Conservation (phyloP, 148 eudicot species). For the Hydrangea macrophylla region DNA sequence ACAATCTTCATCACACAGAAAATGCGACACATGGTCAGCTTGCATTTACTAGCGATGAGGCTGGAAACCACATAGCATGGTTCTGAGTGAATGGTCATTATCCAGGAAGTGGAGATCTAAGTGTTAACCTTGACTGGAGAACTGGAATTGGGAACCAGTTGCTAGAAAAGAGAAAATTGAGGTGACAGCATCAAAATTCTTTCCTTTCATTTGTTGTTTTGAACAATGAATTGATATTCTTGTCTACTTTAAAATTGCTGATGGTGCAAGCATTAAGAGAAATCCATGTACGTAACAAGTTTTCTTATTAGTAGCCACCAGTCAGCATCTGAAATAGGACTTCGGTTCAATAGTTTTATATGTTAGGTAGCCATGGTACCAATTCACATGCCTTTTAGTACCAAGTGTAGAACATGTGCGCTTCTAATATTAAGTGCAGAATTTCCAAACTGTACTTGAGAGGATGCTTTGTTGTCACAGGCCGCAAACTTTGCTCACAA, state of each 20-base stretch:
- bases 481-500: no score
- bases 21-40: conserved; percentile 81
- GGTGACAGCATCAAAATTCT: conserved; percentile 28
- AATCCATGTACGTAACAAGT: no score
- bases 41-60: conserved; percentile 79
- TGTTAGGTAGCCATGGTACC: no score
- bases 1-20: conserved; percentile 51
- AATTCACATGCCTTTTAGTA: no score
- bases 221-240: neutral
- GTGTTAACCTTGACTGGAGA: conserved; percentile 82
- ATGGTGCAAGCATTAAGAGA: neutral
- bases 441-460: neutral
- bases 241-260: neutral
- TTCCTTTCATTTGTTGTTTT: conserved; percentile 11
- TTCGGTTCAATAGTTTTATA: no score
- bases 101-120: conserved; percentile 41
- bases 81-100: conserved; percentile 54
- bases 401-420: no score
- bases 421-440: neutral
- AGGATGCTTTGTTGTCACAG: no score
- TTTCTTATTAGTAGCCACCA: no score
- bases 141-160: conserved; percentile 89
- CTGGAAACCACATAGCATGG: conserved; percentile 76
- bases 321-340: no score
- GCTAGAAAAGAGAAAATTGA: conserved; percentile 84